Evolutionary conservation across 768 basidiomycete genomes (phyloP), one percentile per base, ranked within the genome.

Genomic region (Clitopilus hobsonii): DNA sequence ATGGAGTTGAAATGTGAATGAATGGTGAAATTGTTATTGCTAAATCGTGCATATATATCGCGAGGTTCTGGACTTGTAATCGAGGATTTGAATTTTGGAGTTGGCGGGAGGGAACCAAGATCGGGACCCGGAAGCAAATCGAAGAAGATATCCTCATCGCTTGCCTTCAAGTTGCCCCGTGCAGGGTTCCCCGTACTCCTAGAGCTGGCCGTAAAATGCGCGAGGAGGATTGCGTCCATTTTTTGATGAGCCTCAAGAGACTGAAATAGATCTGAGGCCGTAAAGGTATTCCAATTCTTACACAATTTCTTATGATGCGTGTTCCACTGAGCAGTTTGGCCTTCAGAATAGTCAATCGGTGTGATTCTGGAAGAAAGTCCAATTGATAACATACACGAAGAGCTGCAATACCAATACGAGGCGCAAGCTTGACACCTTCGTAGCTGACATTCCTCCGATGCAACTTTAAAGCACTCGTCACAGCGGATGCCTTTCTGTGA

Each of bases 1-100:
- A 86, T 72, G 1, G 85, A 78, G 14, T 71, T 80, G 36, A 91
- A 71, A 71, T 90, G 87, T 2, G 85, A 86, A 61, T 90, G 86
- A 22, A 92, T 71, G 8, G 83, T 76, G 66, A 91, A 92, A 61
- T 93, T 91, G 67, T 92, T 93, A 71, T 90, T 92, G 38, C 82
- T 82, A 59, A 88, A 91, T 45, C 88, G 82, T 5, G 74, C 61
- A 63, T 82, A 84, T 1, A 88, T 53, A 2, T 62, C 51, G 26
- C 69, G 53, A 1, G 73, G 63, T 3, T 63, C 61, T 6, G 62
- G 62, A 11, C 65, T 53, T 6, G 74, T 65, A 28, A 63, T 28
- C 18, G 67, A 63, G 36, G 57, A 62, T 22, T 67, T 67, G 8
- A 73, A 69, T 58, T 71, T 77, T 13, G 70, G 60, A 36, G 74